Evolutionary conservation across 2,329 filamentous ascomycete species (phyloP).

Genomic region (Fusarium hostae): DNA sequence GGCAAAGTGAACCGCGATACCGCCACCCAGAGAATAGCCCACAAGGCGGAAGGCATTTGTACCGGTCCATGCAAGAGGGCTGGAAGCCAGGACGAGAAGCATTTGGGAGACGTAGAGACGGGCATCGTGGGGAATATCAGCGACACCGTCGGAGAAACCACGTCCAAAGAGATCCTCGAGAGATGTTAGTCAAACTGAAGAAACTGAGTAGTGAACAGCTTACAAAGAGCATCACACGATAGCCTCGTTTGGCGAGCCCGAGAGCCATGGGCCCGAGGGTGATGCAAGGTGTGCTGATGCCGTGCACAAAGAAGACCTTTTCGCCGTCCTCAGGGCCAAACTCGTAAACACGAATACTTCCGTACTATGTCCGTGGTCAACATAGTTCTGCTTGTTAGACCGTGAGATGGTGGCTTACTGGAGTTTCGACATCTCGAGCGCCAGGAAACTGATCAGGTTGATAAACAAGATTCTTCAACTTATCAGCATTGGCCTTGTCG

Average conservation of each 20-base stretch:
- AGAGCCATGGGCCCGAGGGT: constrained; percentile 75
- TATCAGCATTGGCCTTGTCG: constrained; percentile 49
- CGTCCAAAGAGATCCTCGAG: constrained; percentile 74
- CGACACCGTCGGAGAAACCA: constrained; percentile 73
- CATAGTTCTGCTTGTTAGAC: not conserved
- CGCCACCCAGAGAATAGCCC: constrained; percentile 86
- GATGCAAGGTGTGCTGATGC: constrained; percentile 84
- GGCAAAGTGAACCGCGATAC: constrained; percentile 79
- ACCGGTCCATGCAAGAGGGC: constrained; percentile 74
- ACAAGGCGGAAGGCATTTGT: constrained; percentile 70
- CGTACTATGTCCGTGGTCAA: constrained; percentile 61
- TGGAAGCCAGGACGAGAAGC: constrained; percentile 75
- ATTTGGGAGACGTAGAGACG: constrained; percentile 79
- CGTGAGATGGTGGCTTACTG: constrained; percentile 53
- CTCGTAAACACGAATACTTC: constrained; percentile 82
- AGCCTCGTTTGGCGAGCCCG: constrained; percentile 74
- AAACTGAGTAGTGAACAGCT: constrained; percentile 38
- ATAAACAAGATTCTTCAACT: constrained; percentile 62
- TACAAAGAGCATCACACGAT: constrained; percentile 82
- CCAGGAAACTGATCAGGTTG: constrained; percentile 76
- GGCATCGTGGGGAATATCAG: constrained; percentile 76
- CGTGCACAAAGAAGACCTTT: constrained; percentile 83
- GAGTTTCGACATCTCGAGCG: constrained; percentile 76
- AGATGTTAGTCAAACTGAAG: constrained; percentile 2
- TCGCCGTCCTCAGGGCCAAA: constrained; percentile 79